Percentiles rank a stretch among this genome's conserved stretches.
Evolutionary conservation across 2,329 filamentous ascomycete species (phyloP).

Genomic region (Colletotrichum magnum): DNA sequence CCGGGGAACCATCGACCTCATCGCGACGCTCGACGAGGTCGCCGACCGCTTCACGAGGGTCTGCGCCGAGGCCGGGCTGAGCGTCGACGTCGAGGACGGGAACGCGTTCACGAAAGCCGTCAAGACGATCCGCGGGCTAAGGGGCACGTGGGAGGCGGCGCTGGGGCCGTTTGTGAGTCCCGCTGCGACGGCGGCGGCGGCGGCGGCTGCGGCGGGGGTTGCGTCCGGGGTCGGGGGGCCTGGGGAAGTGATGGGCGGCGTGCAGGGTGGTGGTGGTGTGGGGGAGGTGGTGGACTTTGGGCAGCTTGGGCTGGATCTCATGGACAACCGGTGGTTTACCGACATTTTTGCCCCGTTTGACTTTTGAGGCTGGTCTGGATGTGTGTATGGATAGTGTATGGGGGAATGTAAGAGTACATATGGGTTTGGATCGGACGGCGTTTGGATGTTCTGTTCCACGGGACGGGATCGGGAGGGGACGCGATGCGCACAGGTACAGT

Average conservation of each 20-base stretch:
- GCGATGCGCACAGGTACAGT: too few relatives aligned
- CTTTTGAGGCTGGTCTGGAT: slow-evolving; percentile 15
- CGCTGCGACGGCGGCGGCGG: slow-evolving; percentile 18
- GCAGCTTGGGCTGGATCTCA: slow-evolving; percentile 32
- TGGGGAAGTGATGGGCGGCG: background rate
- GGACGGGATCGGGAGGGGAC: too few relatives aligned
- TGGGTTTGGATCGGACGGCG: background rate
- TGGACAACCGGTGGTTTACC: slow-evolving; percentile 38
- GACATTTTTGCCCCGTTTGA: slow-evolving; percentile 38
- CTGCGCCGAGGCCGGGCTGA: slow-evolving; percentile 15
- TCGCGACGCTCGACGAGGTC: slow-evolving; percentile 48
- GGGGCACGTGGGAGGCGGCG: slow-evolving; percentile 53
- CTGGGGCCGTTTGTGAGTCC: slow-evolving; percentile 42
- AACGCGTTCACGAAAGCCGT: slow-evolving; percentile 50
- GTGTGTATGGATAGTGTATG: background rate
- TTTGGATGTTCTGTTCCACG: too few relatives aligned
- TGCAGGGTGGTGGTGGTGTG: slow-evolving; percentile 2
- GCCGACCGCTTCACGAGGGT: slow-evolving; percentile 32
- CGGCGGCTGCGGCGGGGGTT: slow-evolving; percentile 5
- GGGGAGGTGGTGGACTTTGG: slow-evolving; percentile 31
- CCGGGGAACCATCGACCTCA: slow-evolving; percentile 50
- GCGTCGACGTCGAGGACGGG: slow-evolving; percentile 45
- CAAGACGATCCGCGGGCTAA: slow-evolving; percentile 54
- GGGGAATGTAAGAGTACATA: slow-evolving; percentile 11
- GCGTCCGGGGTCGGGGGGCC: background rate